Percentiles rank a stretch among this genome's conserved stretches.
phyloP scores from a whole-genome alignment of 257 asterid species.

The Petunia secreta region DNA sequence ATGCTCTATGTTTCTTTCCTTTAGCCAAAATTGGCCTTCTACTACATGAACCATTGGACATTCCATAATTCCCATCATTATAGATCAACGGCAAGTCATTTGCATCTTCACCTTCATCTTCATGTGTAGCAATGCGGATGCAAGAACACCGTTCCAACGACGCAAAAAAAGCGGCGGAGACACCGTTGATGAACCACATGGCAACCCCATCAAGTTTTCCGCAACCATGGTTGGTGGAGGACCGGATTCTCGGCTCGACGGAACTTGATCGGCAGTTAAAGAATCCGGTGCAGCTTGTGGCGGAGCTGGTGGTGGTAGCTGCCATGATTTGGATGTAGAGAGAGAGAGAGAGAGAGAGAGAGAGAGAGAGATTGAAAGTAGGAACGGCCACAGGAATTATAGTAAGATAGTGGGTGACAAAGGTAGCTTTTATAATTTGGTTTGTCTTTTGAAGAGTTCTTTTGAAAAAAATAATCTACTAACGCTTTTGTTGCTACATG shows the following conservation, averaged over 20 bases:
- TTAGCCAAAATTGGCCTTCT: constrained; percentile 43
- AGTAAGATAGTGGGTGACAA: constrained; percentile 2
- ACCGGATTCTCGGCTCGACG: constrained; percentile 40
- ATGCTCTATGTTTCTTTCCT: constrained; percentile 46
- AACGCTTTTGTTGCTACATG: constrained; percentile 20
- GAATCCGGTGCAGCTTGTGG: constrained; percentile 34
- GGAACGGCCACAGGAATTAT: not conserved
- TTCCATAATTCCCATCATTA: constrained; percentile 44
- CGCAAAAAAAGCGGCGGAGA: constrained; percentile 70
- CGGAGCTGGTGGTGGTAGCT: constrained; percentile 38
- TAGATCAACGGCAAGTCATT: constrained; percentile 61
- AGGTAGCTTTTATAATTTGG: constrained; percentile 20
- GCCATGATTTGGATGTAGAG: constrained; percentile 37
- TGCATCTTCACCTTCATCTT: constrained; percentile 60
- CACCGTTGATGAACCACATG: constrained; percentile 72
- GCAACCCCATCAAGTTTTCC: constrained; percentile 69
- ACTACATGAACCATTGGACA: constrained; percentile 27
- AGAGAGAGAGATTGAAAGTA: not conserved
- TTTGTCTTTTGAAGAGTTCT: not conserved
- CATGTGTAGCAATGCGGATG: constrained; percentile 67
- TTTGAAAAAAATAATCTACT: not conserved
- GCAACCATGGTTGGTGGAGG: constrained; percentile 39
- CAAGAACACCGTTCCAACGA: constrained; percentile 84
- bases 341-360: not conserved
- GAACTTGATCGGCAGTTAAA: constrained; percentile 35